Evolutionary conservation across 139 green algal genomes (phyloP).

Genomic region (Chlamydomonas applanata): DNA sequence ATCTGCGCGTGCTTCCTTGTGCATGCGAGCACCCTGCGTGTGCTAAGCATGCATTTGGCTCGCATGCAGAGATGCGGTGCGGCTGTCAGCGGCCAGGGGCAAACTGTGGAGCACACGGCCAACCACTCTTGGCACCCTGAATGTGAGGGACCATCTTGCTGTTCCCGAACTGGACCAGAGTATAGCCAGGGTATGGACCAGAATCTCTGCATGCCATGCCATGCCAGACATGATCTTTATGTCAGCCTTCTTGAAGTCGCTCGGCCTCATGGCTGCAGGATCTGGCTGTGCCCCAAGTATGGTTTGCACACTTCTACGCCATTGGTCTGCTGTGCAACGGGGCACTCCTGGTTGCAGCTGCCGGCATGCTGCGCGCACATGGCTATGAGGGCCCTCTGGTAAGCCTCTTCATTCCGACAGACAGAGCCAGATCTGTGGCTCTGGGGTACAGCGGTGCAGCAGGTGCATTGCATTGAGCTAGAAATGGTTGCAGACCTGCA

Average conservation of each 20-base stretch:
- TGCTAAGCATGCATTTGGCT: not conserved
- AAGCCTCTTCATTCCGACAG: too few relatives aligned
- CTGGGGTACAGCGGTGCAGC: too few relatives aligned
- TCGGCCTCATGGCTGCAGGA: conserved; percentile 30
- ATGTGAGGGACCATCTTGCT: too few relatives aligned
- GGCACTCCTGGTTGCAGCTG: conserved; percentile 14
- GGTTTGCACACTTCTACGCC: conserved; percentile 78
- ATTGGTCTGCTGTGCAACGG: conserved; percentile 46
- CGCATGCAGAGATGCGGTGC: conserved; percentile 36
- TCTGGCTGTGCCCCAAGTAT: conserved; percentile 64
- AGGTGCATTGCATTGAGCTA: too few relatives aligned
- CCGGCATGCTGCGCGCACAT: too few relatives aligned
- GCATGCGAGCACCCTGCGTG: not conserved
- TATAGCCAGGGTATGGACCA: not conserved
- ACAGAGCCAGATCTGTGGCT: too few relatives aligned
- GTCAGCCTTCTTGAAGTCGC: not conserved
- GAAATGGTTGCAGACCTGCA: too few relatives aligned
- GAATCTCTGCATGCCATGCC: not conserved
- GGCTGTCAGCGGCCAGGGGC: conserved; percentile 37
- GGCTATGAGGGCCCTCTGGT: too few relatives aligned
- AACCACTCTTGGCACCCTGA: conserved; percentile 38
- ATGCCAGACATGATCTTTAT: not conserved
- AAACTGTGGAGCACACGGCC: conserved; percentile 60
- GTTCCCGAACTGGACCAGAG: not conserved
- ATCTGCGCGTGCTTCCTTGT: not conserved